Evolutionary conservation across 352 stramenopile genomes (phyloP).

Genomic region (Phytophthora ramorum): DNA sequence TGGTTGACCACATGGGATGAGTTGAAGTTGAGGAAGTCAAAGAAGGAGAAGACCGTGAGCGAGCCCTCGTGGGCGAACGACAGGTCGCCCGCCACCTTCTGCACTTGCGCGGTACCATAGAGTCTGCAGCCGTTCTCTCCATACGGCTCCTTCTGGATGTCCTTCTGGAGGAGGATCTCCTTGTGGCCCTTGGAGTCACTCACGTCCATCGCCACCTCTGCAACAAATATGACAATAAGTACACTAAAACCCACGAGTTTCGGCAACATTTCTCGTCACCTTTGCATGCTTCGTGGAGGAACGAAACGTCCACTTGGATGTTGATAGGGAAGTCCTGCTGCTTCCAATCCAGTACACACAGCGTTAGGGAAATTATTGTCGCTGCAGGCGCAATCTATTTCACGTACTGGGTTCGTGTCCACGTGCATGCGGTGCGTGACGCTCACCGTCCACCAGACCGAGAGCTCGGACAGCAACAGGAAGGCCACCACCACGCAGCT

Average conservation of each 20-base stretch:
- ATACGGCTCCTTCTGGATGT: constrained; percentile 66
- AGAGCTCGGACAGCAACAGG: constrained; percentile 85
- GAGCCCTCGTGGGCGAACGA: constrained; percentile 88
- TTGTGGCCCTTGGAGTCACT: constrained; percentile 89
- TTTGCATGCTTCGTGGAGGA: constrained; percentile 81
- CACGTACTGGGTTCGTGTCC: constrained; percentile 77
- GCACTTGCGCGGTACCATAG: constrained; percentile 66
- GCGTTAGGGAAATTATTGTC: constrained; percentile 19
- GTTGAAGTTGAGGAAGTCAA: constrained; percentile 92
- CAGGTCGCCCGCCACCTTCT: constrained; percentile 86
- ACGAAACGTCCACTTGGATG: constrained; percentile 83
- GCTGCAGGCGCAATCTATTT: neutral
- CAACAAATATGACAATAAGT: constrained; percentile 1
- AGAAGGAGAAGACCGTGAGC: constrained; percentile 88
- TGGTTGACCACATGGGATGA: constrained; percentile 85
- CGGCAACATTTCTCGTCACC: constrained; percentile 40
- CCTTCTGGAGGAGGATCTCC: constrained; percentile 74
- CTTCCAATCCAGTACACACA: constrained; percentile 23
- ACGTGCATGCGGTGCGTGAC: constrained; percentile 90
- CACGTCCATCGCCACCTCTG: constrained; percentile 85
- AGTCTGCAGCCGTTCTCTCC: constrained; percentile 82
- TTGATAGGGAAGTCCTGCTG: constrained; percentile 87
- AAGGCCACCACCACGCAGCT: constrained; percentile 79
- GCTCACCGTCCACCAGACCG: constrained; percentile 86
- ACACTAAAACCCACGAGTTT: neutral